phyloP scores from a whole-genome alignment of 805 yeast genomes.

The Nakazawaea molendinolei region DNA sequence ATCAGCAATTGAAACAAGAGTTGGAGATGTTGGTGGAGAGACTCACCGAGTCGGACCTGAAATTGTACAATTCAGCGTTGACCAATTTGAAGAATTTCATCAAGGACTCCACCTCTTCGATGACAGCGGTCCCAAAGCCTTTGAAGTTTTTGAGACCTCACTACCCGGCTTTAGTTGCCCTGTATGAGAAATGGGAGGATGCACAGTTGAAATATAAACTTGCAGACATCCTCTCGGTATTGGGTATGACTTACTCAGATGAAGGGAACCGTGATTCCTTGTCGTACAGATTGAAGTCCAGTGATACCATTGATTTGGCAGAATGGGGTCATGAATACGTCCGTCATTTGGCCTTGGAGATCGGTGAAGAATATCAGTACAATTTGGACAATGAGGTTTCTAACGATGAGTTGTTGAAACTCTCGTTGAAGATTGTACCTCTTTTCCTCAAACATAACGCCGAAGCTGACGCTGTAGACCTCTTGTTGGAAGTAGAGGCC shows the following conservation, averaged over 20 bases:
- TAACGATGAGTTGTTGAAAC: conserved; percentile 38
- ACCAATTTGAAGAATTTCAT: conserved; percentile 68
- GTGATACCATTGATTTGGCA: conserved; percentile 31
- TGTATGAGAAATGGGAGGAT: conserved; percentile 64
- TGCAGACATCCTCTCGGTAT: conserved; percentile 86
- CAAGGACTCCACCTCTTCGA: conserved; percentile 90
- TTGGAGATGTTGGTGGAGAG: conserved; percentile 83
- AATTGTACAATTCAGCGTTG: conserved; percentile 55
- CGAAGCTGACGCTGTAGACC: conserved; percentile 96
- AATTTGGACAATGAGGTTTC: conserved; percentile 23
- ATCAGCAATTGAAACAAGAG: conserved; percentile 77
- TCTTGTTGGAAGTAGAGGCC: conserved; percentile 81
- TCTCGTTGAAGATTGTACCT: conserved; percentile 77
- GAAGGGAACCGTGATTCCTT: conserved; percentile 74
- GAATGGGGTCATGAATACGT: conserved; percentile 99
- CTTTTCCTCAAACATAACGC: conserved; percentile 91
- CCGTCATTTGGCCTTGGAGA: conserved; percentile 91
- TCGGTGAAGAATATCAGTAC: conserved; percentile 78
- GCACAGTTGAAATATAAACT: conserved; percentile 43
- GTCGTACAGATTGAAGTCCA: conserved; percentile 60
- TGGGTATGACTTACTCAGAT: conserved; percentile 91
- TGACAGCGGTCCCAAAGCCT: conserved; percentile 99
- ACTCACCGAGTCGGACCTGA: conserved; percentile 46
- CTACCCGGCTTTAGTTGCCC: conserved; percentile 58
- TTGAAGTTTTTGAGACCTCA: conserved; percentile 90